Base-by-base conservation (phyloP, 2,329 filamentous ascomycete species). In the Trichoderma sp. region DNA sequence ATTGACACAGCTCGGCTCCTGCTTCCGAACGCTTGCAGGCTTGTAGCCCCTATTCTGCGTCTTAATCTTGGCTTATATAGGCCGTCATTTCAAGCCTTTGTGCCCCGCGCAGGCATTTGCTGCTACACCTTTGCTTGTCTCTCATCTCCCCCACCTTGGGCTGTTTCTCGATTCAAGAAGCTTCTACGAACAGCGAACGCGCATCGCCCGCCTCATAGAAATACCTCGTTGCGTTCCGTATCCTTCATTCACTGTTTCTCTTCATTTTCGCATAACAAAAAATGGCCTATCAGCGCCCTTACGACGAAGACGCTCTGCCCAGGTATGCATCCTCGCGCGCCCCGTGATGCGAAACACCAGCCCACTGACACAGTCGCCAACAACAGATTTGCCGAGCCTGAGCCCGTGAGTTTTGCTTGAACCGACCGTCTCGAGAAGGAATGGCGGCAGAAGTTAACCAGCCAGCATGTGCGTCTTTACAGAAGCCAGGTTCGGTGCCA, bases 251-350 rank as follows among this genome's bases (percentile, higher is more conserved):
- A 7, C 37, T 3, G 37, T 43, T 43, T 43, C 37, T 43, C 37
- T 19, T 43, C 37, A 43, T 19, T 52, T 55, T 19, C 43, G 33
- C 16, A 37, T 40, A 24, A 29, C 19, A 8, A 55, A 35, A 78
- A 71, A 98, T 98, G 95, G 95, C 95, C 68, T 98, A 98, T 86
- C 97, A 97, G 82, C 90, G 89, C 80, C 88, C 91, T 68, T 96
- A 94, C 84, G 97, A 99, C 80, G 94, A 94, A 40, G 95, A 99
- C 84, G 92, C 94, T 78, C 89, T 99, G 72, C 95, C 95, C 78
- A 93, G 93, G 92, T 96, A 86, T 83, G 91, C 37, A 27, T 24
- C 29, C 13, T 37, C 49, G 21, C n/a, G 27, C 27, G n/a, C 4
- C 53, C 21, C 40, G 2, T 49, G 40, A 37, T 29, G 11, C 2